Percentiles rank a stretch among this genome's conserved stretches.
phyloP scores from a whole-genome alignment of 2,329 filamentous ascomycete genomes.

The Colletotrichum sp. region DNA sequence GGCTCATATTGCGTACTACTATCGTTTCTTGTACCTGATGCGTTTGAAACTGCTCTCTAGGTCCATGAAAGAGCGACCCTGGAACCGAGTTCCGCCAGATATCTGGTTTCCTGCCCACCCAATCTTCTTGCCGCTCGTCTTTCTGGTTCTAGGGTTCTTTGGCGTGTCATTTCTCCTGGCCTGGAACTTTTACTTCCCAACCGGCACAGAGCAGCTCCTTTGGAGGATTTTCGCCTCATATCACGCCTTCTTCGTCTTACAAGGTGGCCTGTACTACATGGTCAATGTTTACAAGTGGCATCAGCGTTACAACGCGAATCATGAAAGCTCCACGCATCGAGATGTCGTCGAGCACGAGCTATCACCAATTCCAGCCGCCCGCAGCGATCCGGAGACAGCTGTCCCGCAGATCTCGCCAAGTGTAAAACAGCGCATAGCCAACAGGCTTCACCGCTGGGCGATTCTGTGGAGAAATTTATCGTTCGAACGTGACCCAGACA shows the following conservation, averaged over 20 bases:
- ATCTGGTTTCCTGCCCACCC: no score
- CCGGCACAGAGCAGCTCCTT: fast-evolving
- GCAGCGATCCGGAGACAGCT: neutral
- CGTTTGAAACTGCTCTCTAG: no score
- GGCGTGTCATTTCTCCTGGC: neutral
- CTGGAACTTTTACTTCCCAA: neutral
- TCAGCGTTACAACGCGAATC: neutral
- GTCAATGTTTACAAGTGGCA: neutral
- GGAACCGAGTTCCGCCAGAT: no score
- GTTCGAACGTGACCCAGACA: neutral
- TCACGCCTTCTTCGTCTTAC: neutral
- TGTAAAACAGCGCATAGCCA: neutral
- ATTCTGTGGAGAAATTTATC: neutral
- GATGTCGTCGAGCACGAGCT: neutral
- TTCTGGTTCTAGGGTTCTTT: neutral
- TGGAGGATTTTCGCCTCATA: neutral
- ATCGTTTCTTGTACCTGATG: neutral
- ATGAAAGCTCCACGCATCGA: neutral
- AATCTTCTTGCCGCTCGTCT: no score
- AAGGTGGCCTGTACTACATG: neutral
- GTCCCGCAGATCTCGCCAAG: neutral
- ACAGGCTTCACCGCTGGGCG: neutral
- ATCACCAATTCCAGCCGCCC: no score
- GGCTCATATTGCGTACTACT: neutral
- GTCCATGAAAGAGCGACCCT: no score